Percentiles rank a stretch among this genome's conserved stretches.
phyloP scores from a whole-genome alignment of 2,329 filamentous ascomycete genomes.

The Coniosporium tulheliwenetii region DNA sequence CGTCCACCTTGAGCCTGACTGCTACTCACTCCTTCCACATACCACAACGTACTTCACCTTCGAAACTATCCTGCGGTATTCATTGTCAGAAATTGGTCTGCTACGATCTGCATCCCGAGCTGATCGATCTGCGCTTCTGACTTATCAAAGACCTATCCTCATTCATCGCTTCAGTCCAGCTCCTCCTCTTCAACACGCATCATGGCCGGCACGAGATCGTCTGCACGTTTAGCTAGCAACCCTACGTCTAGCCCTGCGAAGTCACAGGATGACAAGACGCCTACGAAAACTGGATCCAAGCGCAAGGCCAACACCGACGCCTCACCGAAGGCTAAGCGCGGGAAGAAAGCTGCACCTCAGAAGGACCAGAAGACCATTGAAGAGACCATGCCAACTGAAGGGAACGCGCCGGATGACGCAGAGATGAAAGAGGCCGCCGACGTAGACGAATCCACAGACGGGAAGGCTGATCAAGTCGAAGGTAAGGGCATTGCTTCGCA shows the following conservation, averaged over 20 bases:
- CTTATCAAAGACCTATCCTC: too few relatives aligned
- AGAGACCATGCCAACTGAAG: constrained; percentile 21
- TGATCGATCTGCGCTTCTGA: too few relatives aligned
- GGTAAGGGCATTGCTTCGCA: constrained; percentile 1
- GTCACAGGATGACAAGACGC: constrained; percentile 7
- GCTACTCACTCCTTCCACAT: too few relatives aligned
- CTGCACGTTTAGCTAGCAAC: constrained; percentile 8
- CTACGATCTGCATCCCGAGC: too few relatives aligned
- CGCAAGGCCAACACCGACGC: constrained; percentile 20
- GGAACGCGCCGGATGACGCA: constrained; percentile 6
- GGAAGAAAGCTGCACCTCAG: constrained; percentile 18
- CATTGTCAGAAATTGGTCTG: too few relatives aligned
- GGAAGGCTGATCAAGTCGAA: constrained; percentile 1
- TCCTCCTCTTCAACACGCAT: neutral
- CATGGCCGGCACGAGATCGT: constrained; percentile 16
- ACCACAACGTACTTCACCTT: too few relatives aligned
- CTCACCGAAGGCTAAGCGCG: constrained; percentile 24
- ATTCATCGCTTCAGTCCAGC: too few relatives aligned
- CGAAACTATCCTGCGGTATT: too few relatives aligned
- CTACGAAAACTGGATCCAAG: constrained; percentile 18
- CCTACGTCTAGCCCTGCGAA: constrained; percentile 5
- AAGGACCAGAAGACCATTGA: constrained; percentile 38
- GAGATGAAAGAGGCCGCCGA: constrained; percentile 12
- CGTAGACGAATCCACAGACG: constrained; percentile 5
- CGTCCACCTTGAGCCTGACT: too few relatives aligned